Base-by-base conservation (phyloP, 2,329 filamentous ascomycete species). In the Ilyonectria mors-panacis region DNA sequence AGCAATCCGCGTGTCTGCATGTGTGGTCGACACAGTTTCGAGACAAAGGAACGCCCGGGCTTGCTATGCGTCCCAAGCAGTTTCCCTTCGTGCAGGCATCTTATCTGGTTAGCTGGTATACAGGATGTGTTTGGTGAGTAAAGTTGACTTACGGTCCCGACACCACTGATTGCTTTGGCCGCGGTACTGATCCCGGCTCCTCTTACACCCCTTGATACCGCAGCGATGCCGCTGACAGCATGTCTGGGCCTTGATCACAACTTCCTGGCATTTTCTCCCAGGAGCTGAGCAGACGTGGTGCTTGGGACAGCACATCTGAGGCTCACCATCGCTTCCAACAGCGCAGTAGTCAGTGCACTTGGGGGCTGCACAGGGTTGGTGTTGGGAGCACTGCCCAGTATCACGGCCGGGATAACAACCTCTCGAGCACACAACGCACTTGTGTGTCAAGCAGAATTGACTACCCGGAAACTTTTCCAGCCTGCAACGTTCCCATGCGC, bases 321-420 rank as follows among this genome's bases (percentile, higher is more conserved):
- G 68, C 1, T 19, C 21, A 0, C n/a, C 30, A 3, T 65, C 2
- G 5, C 37, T 44, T 5, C 50, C 51, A 6, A 66, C 12, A 4
- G 2, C 33, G 15, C 56, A 66, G 35, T 50, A 48, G 1, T 9
- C 15, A 0, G 37, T 59, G n/a, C 73, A 75, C 1, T 39, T 65
- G 19, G 30, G 28, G 1, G 60, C 60, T 6, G 53, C 50, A 33
- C 73, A 75, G 1, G 28, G 50, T 19, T 75, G 73, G 59, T 75
- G 73, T 0, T 23, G 26, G 15, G 19, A 23, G 35, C 63, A 66
- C 21, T 45, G 62, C 12, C 50, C 39, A 13, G 30, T 59, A 19
- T 65, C 55, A 8, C 39, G 62, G 28, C 55, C 56, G 33, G 21
- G 47, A 37, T 39, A 47, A 4, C 39, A 37, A 2, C 50, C 50